A percentile compares a stretch with the other conserved stretches of the same genome.
Evolutionary conservation across 164 flowering plant genomes (phyloP).

Genomic region (Warburgia ugandensis): DNA sequence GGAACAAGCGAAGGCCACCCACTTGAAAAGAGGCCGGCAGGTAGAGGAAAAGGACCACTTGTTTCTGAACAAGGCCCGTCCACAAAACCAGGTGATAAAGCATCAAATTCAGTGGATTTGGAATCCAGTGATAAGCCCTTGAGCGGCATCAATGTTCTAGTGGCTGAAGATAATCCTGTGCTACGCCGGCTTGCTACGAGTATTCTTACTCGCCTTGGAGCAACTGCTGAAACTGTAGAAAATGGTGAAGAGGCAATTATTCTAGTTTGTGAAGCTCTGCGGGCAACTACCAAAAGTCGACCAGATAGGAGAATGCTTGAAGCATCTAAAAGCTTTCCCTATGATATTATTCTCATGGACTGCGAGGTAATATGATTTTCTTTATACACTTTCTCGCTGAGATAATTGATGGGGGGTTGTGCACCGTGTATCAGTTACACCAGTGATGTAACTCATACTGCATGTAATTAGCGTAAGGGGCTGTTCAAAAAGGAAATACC

Average conservation of each 20-base stretch:
- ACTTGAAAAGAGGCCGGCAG: background rate
- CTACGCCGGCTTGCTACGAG: constrained; percentile 16
- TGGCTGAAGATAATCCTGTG: constrained; percentile 43
- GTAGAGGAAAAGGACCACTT: background rate
- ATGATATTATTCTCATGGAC: constrained; percentile 31
- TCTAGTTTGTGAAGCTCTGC: constrained; percentile 21
- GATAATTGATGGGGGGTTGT: no score
- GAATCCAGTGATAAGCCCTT: constrained; percentile 16
- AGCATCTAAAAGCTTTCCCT: constrained; percentile 23
- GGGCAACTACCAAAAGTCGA: background rate
- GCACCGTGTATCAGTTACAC: no score
- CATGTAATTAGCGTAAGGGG: background rate
- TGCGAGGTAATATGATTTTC: constrained; percentile 3
- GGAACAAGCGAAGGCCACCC: background rate
- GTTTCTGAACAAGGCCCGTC: background rate
- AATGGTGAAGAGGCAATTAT: constrained; percentile 50
- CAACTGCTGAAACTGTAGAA: constrained; percentile 24
- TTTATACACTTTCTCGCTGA: background rate
- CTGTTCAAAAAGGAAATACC: background rate
- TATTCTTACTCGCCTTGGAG: constrained; percentile 33
- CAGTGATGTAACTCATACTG: no score
- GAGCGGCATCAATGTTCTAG: constrained; percentile 46
- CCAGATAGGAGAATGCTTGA: constrained; percentile 1
- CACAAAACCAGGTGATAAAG: background rate
- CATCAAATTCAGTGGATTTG: background rate